These are phyloP conservation scores for Lagenidium giganteum DNA, from an alignment of 352 stramenopile genomes.

Conservation along the genomic window DNA sequence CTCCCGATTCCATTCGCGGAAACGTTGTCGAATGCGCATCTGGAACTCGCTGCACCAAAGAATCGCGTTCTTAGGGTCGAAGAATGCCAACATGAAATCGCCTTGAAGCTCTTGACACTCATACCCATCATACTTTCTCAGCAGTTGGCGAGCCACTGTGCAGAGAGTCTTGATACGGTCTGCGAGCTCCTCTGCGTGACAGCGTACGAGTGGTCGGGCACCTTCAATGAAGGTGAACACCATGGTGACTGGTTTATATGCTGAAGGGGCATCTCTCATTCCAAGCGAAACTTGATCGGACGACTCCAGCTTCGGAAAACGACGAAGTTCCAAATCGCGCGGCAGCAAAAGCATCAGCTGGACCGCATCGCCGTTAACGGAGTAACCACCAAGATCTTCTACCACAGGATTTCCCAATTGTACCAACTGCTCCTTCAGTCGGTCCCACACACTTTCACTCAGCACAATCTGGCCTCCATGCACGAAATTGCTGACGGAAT, in stretches of 20 bases:
- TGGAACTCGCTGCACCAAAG: constrained; percentile 87
- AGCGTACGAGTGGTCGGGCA: constrained; percentile 71
- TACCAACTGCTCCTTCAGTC: constrained; percentile 82
- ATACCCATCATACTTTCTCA: constrained; percentile 82
- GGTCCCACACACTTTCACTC: constrained; percentile 82
- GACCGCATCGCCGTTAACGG: constrained; percentile 67
- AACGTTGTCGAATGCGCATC: constrained; percentile 68
- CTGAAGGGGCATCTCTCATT: constrained; percentile 80
- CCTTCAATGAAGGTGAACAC: constrained; percentile 89
- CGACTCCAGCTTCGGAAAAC: constrained; percentile 73
- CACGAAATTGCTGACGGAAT: constrained; percentile 77
- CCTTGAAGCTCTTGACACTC: constrained; percentile 86
- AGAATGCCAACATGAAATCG: constrained; percentile 88
- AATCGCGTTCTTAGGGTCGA: constrained; percentile 73
- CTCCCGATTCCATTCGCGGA: constrained; percentile 69
- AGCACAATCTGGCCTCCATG: constrained; percentile 83
- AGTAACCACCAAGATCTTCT: constrained; percentile 78
- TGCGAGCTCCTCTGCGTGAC: constrained; percentile 76
- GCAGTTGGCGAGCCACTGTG: constrained; percentile 62
- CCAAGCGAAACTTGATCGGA: constrained; percentile 62
- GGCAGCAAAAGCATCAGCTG: constrained; percentile 78
- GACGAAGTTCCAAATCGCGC: constrained; percentile 66
- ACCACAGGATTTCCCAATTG: constrained; percentile 84
- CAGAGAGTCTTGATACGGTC: constrained; percentile 84
- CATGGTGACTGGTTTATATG: constrained; percentile 78